Conservation (phyloP, 1,284 basidiomycete genomes). For the Sparassis latifolia region DNA sequence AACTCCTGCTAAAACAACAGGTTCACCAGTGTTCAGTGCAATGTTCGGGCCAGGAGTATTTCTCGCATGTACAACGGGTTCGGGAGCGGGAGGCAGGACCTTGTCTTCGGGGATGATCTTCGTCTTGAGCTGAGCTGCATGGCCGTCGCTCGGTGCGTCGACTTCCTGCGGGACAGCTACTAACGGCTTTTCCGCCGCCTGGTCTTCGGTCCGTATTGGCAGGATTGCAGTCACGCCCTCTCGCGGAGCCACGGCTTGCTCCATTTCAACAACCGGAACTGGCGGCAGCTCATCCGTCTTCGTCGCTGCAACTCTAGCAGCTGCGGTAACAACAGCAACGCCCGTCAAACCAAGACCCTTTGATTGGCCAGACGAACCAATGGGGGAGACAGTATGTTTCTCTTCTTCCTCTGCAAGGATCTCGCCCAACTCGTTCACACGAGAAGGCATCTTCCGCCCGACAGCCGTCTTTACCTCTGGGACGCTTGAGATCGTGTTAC, state of each 20-base stretch:
- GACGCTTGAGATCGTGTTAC: slow-evolving; percentile 10
- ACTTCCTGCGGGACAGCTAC: slow-evolving; percentile 12
- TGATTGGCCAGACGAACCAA: slow-evolving; percentile 13
- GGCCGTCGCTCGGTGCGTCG: slow-evolving; percentile 4
- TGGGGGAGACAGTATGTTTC: slow-evolving; percentile 9
- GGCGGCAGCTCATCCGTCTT: slow-evolving; percentile 17
- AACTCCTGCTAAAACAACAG: slow-evolving; percentile 17
- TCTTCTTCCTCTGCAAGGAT: slow-evolving; percentile 46
- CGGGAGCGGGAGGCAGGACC: slow-evolving; percentile 25
- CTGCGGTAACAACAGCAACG: slow-evolving; percentile 7
- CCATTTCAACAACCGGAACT: slow-evolving; percentile 20
- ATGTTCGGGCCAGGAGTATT: slow-evolving; percentile 33
- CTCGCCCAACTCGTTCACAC: slow-evolving; percentile 62
- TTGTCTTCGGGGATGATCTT: slow-evolving; percentile 8
- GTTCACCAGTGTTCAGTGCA: slow-evolving; percentile 26
- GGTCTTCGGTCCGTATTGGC: slow-evolving; percentile 18
- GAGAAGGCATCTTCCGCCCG: slow-evolving; percentile 26
- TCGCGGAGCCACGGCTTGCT: slow-evolving; percentile 7
- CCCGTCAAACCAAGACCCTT: slow-evolving; percentile 9
- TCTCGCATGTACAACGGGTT: slow-evolving; percentile 28
- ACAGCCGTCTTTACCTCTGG: slow-evolving; percentile 16
- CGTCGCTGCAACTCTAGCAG: slow-evolving; percentile 10
- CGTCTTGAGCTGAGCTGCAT: slow-evolving; percentile 1
- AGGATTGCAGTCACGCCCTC: slow-evolving; percentile 3
- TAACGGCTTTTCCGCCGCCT: slow-evolving; percentile 14